Evolutionary conservation across 2,329 filamentous ascomycete genomes (phyloP), one percentile per base, ranked within the genome.

Genomic region (Fusarium scirpi): DNA sequence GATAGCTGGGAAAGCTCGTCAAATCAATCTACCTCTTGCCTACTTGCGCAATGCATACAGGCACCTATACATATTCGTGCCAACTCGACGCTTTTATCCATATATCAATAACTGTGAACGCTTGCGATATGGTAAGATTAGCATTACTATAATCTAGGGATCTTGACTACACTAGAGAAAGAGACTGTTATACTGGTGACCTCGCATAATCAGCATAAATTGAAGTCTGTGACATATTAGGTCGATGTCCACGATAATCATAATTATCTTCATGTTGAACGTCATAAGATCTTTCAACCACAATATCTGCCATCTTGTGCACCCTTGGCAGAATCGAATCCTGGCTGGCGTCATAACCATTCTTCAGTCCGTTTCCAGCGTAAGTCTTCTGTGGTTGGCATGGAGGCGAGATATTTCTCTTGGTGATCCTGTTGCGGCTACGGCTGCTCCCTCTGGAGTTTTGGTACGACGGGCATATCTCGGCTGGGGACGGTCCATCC

Each of bases 281-380:
- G 5, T 41, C 24, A 53, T 53, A 53, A 24, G 49, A 53, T 25
- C n/a, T 53, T n/a, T 53, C 49, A 11, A 73, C 59, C 6, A 73
- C 18, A 5, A 71, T 72, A 5, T 49, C 58, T 18, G 57, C 46
- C 25, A 62, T 24, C 6, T 38, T 49, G 0, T 25, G n/a, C 3
- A 48, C 56, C 29, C 65, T 67, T 0, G 47, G 45, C 25, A 73
- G 44, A 2, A 74, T 72, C 0, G 60, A 72, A 1, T 74, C 71
- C 16, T 74, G 54, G 2, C 69, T 74, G 0, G 62, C 62, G 2
- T 65, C 40, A 0, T 40, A n/a, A 5, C 58, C 47, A 1, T 44
- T 18, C 13, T 60, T 66, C 0, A 51, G 34, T 16, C 56, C 49
- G 1, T 61, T 56, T 0, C 67, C 67, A 0, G 47, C 51, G 7